Conservation (phyloP, 129 eudicot species). For the Saposhnikovia divaricata region DNA sequence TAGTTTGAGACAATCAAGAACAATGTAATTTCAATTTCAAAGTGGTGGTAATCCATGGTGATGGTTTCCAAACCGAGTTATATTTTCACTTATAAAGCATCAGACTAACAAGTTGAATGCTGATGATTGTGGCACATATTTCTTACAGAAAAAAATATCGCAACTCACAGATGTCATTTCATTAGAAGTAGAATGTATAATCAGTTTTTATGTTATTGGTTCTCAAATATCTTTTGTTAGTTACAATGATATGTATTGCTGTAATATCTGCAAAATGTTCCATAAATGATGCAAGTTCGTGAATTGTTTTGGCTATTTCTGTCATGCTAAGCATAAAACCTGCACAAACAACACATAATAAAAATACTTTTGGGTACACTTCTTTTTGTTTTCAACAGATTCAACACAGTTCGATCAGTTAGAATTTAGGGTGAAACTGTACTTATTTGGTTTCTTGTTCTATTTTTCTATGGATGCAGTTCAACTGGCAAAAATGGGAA, state of each 20-base stretch:
- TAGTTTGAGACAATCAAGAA: background rate
- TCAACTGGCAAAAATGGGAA: constrained; percentile 17
- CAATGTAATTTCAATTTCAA: background rate
- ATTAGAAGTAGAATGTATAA: background rate
- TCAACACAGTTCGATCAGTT: background rate
- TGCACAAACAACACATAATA: background rate
- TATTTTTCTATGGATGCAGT: constrained; percentile 21
- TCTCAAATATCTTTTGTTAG: background rate
- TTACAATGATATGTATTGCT: background rate
- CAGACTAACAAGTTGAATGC: background rate
- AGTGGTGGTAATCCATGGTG: background rate
- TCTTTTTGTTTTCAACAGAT: background rate
- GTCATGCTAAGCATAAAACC: background rate
- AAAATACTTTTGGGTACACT: background rate
- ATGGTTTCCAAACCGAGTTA: background rate
- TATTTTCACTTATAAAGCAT: background rate
- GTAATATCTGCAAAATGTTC: background rate
- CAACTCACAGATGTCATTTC: background rate
- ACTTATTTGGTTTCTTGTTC: background rate
- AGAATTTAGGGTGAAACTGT: background rate
- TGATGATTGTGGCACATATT: background rate
- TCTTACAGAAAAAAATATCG: background rate
- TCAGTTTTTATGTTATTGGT: background rate
- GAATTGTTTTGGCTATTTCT: background rate
- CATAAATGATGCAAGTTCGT: background rate